Evolutionary conservation across 1,139 yeast genomes (phyloP).

Genomic region (Lodderomyces pseudojiufengensis): DNA sequence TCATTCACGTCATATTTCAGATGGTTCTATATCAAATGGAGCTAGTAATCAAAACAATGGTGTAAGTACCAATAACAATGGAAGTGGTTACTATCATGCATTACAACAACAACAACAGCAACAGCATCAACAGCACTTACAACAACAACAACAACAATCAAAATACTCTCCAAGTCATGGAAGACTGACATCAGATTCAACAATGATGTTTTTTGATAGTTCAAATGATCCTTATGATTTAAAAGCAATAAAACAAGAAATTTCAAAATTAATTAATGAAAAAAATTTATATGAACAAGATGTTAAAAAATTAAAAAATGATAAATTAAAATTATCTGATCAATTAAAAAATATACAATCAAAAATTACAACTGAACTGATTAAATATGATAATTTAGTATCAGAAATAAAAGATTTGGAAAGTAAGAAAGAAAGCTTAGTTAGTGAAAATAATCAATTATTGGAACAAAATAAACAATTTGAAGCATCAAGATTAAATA

Average conservation of each 20-base stretch:
- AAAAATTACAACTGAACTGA: conserved; percentile 22
- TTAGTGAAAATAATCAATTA: conserved; percentile 16
- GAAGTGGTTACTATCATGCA: too few species aligned
- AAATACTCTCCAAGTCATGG: conserved; percentile 18
- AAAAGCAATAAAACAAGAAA: conserved; percentile 36
- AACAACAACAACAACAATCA: conserved; percentile 2
- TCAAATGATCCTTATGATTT: conserved; percentile 29
- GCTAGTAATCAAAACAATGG: conserved; percentile 19
- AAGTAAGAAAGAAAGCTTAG: conserved; percentile 21
- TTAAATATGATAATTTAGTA: conserved; percentile 23
- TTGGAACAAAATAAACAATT: conserved; percentile 24
- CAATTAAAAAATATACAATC: conserved; percentile 23
- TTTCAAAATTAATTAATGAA: conserved; percentile 35
- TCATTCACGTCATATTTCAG: conserved; percentile 42
- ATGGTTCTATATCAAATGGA: conserved; percentile 31
- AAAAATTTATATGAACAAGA: conserved; percentile 27
- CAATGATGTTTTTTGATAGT: conserved; percentile 11
- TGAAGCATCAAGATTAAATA: conserved; percentile 10
- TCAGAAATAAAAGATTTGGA: conserved; percentile 31
- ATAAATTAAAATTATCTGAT: conserved; percentile 26
- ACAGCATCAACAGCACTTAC: conserved; percentile 10
- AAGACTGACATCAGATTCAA: conserved; percentile 41
- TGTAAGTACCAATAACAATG: too few species aligned
- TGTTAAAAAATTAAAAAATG: conserved; percentile 26
- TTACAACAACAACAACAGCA: too few species aligned